Evolutionary conservation across 2,329 filamentous ascomycete genomes (phyloP).

Genomic region (Neoarthrinium moseri): DNA sequence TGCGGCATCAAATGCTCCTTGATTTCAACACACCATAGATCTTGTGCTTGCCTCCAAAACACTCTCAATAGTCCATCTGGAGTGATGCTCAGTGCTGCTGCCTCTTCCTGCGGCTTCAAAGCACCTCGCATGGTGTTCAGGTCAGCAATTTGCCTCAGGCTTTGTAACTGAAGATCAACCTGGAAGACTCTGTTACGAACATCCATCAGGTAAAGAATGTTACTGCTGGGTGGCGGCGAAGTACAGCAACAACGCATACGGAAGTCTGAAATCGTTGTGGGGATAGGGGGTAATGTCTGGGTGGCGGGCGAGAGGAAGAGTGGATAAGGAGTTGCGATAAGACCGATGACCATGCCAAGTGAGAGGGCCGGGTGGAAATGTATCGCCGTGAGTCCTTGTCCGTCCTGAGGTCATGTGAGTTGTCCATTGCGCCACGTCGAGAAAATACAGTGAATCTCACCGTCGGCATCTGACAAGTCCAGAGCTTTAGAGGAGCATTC

Average conservation of each 20-base stretch:
- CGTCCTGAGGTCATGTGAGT: conserved; percentile 5
- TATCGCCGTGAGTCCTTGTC: conserved; percentile 9
- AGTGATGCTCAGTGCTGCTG: background rate
- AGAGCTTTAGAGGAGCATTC: conserved; percentile 5
- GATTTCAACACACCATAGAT: conserved; percentile 1
- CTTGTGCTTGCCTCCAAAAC: background rate
- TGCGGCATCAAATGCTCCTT: background rate
- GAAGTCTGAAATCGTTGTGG: conserved; percentile 6
- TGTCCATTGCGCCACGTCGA: background rate
- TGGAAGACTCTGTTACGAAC: conserved; percentile 3
- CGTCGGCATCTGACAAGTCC: conserved; percentile 9
- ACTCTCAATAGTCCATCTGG: background rate
- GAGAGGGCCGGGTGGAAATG: conserved; percentile 10
- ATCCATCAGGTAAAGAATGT: conserved; percentile 8
- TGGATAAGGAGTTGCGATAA: conserved; percentile 9
- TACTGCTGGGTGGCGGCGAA: background rate
- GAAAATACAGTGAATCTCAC: background rate
- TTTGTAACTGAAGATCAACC: conserved; percentile 3
- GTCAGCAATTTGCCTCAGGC: conserved; percentile 6
- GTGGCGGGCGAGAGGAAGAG: conserved; percentile 7
- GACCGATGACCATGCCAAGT: conserved; percentile 4
- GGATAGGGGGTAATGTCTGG: background rate
- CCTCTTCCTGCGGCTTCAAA: background rate
- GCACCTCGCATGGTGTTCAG: conserved; percentile 7
- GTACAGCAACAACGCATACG: conserved; percentile 8